Conservation (phyloP, 768 basidiomycete species). For the Podaxis mareebaensis region DNA sequence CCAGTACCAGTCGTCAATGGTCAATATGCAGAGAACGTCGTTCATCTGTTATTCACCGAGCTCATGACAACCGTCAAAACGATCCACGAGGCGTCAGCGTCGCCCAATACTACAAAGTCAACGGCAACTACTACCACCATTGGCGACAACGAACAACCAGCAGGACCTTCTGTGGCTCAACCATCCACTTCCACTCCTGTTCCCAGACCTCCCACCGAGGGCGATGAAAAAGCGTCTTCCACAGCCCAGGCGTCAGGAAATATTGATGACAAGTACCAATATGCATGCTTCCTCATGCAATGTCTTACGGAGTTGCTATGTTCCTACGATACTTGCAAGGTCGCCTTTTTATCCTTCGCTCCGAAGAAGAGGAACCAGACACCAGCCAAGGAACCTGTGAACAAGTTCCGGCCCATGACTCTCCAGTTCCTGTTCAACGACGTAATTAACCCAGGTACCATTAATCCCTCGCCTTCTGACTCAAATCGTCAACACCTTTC, state of each 20-base stretch:
- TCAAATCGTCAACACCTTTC: conserved; percentile 58
- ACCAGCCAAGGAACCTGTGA: conserved; percentile 60
- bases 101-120: conserved; percentile 10
- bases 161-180: not conserved
- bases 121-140: not conserved
- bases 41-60: conserved; percentile 75
- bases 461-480: conserved; percentile 59
- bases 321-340: conserved; percentile 91
- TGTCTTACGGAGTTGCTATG: conserved; percentile 89
- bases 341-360: conserved; percentile 79
- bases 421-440: conserved; percentile 83
- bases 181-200: not conserved
- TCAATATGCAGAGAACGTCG: conserved; percentile 53
- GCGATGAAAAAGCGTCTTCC: not conserved
- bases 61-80: conserved; percentile 61
- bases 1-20: conserved; percentile 30
- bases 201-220: not conserved
- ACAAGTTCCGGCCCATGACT: conserved; percentile 63
- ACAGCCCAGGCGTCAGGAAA: conserved; percentile 2
- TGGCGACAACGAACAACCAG: not conserved
- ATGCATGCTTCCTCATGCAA: conserved; percentile 86
- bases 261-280: conserved; percentile 43
- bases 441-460: conserved; percentile 74
- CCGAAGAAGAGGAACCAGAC: conserved; percentile 64
- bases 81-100: conserved; percentile 33